Base-by-base conservation (phyloP, 2,329 filamentous ascomycete species). In the Stachybotrys echinatus region DNA sequence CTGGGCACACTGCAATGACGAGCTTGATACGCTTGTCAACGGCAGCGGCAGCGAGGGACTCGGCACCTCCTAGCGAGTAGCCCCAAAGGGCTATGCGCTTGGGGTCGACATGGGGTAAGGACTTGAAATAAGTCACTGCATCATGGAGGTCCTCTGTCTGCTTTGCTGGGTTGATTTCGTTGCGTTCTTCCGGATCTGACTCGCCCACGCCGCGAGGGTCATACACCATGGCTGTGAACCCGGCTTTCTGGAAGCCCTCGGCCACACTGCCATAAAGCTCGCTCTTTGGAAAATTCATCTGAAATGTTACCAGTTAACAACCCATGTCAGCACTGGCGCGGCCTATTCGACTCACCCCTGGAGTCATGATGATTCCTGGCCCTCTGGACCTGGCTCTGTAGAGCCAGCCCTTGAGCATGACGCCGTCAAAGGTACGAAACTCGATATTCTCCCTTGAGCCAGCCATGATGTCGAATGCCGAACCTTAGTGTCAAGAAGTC, bases 91-190 rank as follows among this genome's bases (percentile, higher is more conserved):
- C 58, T n/a, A 66, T 60, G 12, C 56, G 57, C 1, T 52, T 39
- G 1, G 58, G 48, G 38, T 65, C 61, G 2, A 74, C 64, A 44
- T 66, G 2, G 67, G 68, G 12, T 70, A 52, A 6, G 72, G 61
- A 61, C 73, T n/a, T 74, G 50, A 79, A 67, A 22, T 65, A 71
- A 4, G 53, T 52, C 51, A 80, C 71, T 58, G 65, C 64, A 42
- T 67, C 65, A 31, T 54, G 56, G 34, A 57, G 59, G 52, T 72
- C 68, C 23, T 59, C 56, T 5, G 63, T 55, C 39, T 67, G 55
- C 42, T 62, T 56, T n/a, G 49, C 20, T 1, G 70, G 70, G 45
- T 71, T 55, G 42, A 69, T 63, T 5, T 72, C 59, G 44, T 69
- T 67, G 12, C 70, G 63, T n/a, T n/a, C n/a, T n/a, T n/a, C n/a